Base-by-base conservation (phyloP, 2,329 filamentous ascomycete species). In the Stemphylium lycopersici region DNA sequence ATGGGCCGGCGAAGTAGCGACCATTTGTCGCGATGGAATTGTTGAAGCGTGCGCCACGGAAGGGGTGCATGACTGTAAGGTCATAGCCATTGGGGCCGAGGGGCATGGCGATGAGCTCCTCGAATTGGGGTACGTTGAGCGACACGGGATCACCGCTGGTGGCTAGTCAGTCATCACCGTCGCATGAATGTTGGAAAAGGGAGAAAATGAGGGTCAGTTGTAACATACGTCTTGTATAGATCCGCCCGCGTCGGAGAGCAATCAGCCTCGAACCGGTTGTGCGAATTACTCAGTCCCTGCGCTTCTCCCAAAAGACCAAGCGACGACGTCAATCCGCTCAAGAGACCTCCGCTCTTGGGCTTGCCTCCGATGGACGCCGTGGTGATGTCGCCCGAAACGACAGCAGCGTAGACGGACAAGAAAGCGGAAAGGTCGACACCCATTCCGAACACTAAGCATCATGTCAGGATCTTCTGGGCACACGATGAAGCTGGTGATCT, bases 11-110 rank as follows among this genome's bases (percentile, higher is more conserved):
- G 22, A 59, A n/a, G 41, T 48, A 48, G 18, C 22, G 37, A 10
- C 61, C 61, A 2, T 58, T 58, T 31, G 61, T 56, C 3, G 56
- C 52, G 10, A 18, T 52, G 7, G 61, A 62, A 42, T 62, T 57
- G 32, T 64, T 62, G 36, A 58, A 64, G 10, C 59, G 57, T n/a
- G 58, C 58, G 38, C 61, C 61, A 22, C 59, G 55, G 33, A 61
- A 47, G n/a, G 33, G 49, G 40, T 40, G 43, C 45, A 48, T 42
- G 16, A 48, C 45, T 6, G 46, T 48, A 10, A 48, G 29, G 3
- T 48, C 46, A 34, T 48, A 41, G 1, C 37, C 37, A 3, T 48
- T 20, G 7, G 46, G 37, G 3, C 46, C 46, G n/a, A 48, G 7
- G n/a, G 46, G 29, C 46, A 48, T 41, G 4, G 46, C 46, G 7